These are phyloP conservation scores for Coemansia nantahalensis DNA, from an alignment of 192 early-diverging fungal species.

Conservation along the genomic window DNA sequence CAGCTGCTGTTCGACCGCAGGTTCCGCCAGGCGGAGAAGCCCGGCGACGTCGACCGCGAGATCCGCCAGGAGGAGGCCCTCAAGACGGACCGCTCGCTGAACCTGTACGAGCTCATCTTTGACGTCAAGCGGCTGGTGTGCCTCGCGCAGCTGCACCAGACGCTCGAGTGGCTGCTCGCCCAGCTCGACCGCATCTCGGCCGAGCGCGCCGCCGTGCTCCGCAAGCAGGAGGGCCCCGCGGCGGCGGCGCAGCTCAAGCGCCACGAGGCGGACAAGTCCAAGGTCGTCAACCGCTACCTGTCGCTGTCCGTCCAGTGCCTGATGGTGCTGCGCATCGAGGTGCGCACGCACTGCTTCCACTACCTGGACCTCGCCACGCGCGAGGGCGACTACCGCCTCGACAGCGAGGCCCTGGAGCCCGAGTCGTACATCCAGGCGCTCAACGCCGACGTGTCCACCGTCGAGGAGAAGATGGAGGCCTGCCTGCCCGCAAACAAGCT, in stretches of 20 bases:
- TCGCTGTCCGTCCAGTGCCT: constrained; percentile 75
- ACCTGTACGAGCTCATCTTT: constrained; percentile 78
- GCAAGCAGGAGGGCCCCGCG: constrained; percentile 35
- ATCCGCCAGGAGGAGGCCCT: constrained; percentile 70
- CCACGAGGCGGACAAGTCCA: constrained; percentile 38
- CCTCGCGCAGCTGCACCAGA: constrained; percentile 77
- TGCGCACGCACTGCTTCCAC: constrained; percentile 81
- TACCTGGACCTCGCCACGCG: constrained; percentile 87
- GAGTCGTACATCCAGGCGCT: constrained; percentile 84
- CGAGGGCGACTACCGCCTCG: constrained; percentile 82
- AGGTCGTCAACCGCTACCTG: constrained; percentile 62
- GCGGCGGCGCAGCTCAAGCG: constrained; percentile 55
- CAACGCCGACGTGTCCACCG: constrained; percentile 72
- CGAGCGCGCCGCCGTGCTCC: constrained; percentile 27
- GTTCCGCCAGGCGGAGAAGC: not conserved
- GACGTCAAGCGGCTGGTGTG: constrained; percentile 73
- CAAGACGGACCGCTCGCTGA: constrained; percentile 75
- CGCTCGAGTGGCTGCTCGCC: constrained; percentile 62
- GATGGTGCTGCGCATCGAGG: constrained; percentile 79
- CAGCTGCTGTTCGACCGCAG: constrained; percentile 52
- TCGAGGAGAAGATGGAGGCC: constrained; percentile 68
- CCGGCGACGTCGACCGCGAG: constrained; percentile 58
- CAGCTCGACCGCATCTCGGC: constrained; percentile 32
- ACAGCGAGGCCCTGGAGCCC: constrained; percentile 76
- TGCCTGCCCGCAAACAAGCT: constrained; percentile 63